Conservation (phyloP, 108 stramenopile species). For the Discostella pseudostelligera region DNA sequence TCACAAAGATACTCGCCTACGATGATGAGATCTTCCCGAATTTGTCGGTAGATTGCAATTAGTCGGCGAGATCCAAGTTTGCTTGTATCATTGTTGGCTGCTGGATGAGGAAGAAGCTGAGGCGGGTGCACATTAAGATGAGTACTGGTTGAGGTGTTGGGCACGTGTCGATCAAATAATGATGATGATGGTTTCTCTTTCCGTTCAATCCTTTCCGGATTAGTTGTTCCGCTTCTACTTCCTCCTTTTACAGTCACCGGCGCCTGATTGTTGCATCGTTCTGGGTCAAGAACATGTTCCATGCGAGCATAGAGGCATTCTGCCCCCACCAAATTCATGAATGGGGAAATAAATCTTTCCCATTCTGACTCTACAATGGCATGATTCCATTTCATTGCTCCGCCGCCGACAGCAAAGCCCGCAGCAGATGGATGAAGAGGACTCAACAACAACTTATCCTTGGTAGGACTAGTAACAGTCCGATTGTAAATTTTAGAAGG, state of each 20-base stretch:
- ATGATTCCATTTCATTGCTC: constrained; percentile 11
- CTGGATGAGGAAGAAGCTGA: neutral
- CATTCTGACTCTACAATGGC: constrained; percentile 29
- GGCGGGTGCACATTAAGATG: too few relatives aligned
- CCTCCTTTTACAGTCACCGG: too few relatives aligned
- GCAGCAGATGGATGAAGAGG: neutral
- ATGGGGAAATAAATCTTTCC: constrained; percentile 51
- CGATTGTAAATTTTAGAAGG: too few relatives aligned
- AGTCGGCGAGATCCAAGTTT: constrained; percentile 33
- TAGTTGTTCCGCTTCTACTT: too few relatives aligned
- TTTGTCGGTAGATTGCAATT: constrained; percentile 37
- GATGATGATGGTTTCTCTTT: neutral
- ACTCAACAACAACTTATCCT: neutral
- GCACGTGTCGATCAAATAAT: too few relatives aligned
- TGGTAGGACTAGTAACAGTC: neutral
- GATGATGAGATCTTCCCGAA: constrained; percentile 29
- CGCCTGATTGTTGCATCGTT: neutral
- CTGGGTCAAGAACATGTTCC: constrained; percentile 40
- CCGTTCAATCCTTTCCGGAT: too few relatives aligned
- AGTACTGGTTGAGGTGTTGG: too few relatives aligned
- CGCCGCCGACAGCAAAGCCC: neutral
- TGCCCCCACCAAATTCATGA: constrained; percentile 35
- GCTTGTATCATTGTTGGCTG: neutral
- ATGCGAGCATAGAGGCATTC: constrained; percentile 45
- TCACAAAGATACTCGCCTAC: constrained; percentile 45